Evolutionary conservation across 345 rosid genomes (phyloP).

Genomic region (Gossypium turneri): DNA sequence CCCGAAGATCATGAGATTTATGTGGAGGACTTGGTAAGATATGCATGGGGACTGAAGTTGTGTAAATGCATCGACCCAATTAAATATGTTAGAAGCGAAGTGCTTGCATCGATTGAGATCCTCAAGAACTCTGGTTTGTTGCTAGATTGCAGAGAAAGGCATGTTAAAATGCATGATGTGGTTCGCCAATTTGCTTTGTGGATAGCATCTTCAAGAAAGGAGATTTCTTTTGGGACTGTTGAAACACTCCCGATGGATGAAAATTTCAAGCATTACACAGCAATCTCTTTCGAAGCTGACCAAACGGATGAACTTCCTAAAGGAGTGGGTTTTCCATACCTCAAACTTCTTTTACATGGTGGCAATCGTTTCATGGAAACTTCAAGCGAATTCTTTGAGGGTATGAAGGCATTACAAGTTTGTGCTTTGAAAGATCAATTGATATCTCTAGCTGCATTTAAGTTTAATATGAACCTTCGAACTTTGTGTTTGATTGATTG

Average conservation of each 20-base stretch:
- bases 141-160: background rate
- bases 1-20: background rate
- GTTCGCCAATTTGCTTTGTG: background rate
- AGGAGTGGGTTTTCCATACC: background rate
- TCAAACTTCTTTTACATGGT: background rate
- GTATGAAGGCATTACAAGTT: background rate
- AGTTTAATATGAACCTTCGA: background rate
- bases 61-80: background rate
- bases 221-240: background rate
- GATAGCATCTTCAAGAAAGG: background rate
- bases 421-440: accelerated
- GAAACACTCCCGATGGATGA: background rate
- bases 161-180: background rate
- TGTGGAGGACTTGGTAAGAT: background rate
- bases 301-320: background rate
- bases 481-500: background rate
- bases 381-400: background rate
- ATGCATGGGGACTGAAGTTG: slow-evolving; percentile 1
- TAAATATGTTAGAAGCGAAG: background rate
- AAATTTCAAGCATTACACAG: background rate
- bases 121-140: slow-evolving; percentile 1
- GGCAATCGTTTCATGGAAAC: background rate
- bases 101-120: background rate
- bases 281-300: background rate
- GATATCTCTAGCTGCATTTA: background rate